Evolutionary conservation across 768 basidiomycete species (phyloP).

Genomic region (Mycena haematopus): DNA sequence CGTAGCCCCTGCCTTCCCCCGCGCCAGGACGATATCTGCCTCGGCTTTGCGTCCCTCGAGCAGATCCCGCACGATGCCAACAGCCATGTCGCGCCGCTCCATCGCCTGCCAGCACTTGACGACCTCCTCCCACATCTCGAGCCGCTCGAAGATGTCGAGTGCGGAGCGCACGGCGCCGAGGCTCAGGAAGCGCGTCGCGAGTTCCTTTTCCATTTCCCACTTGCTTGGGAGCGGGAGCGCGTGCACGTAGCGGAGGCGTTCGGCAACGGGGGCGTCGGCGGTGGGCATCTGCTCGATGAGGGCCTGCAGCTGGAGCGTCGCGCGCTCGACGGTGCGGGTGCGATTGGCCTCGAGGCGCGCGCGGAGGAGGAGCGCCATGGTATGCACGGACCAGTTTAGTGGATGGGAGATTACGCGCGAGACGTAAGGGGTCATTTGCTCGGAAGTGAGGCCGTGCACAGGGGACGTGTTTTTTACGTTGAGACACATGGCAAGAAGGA

Average conservation of each 20-base stretch:
- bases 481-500: constrained; percentile 89
- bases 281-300: constrained; percentile 97
- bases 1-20: constrained; percentile 57
- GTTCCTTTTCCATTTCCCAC: constrained; percentile 94
- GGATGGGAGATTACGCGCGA: constrained; percentile 89
- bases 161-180: constrained; percentile 91
- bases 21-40: constrained; percentile 69
- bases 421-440: constrained; percentile 94
- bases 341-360: constrained; percentile 89
- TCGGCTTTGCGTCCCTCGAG: constrained; percentile 87
- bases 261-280: constrained; percentile 72
- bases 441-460: constrained; percentile 85
- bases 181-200: constrained; percentile 81
- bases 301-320: constrained; percentile 91
- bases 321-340: constrained; percentile 92
- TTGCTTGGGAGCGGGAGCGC: constrained; percentile 82
- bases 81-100: constrained; percentile 80
- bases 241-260: constrained; percentile 83
- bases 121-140: constrained; percentile 99
- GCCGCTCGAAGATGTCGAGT: constrained; percentile 88
- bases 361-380: constrained; percentile 93
- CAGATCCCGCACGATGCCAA: constrained; percentile 83
- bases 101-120: constrained; percentile 86
- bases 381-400: constrained; percentile 94
- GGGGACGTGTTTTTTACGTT: constrained; percentile 91